Base-by-base conservation (phyloP, 2,329 filamentous ascomycete species). In the Cytospora leucostoma region DNA sequence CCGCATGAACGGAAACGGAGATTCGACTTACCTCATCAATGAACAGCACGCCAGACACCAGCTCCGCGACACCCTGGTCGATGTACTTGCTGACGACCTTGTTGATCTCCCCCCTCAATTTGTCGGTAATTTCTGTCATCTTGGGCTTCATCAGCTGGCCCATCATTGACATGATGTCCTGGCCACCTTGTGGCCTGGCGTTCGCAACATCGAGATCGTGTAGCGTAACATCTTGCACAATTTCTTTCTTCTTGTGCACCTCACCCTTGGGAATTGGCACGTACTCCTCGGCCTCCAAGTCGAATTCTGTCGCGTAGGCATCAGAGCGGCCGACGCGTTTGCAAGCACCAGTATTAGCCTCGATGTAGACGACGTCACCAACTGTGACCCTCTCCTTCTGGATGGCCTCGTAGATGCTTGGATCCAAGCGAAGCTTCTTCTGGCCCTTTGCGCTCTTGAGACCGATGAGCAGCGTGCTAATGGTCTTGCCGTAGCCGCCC, bases 91-190 rank as follows among this genome's bases (percentile, higher is more conserved):
- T 97, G 69, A 99, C 95, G 35, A 99, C 94, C 81, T 98, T 98
- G 86, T 99, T 97, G 81, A 99, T 98, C 80, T 99, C 95, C 62
- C 86, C 82, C 65, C 95, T 87, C 73, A 99, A 81, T 82, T 99
- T 99, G 78, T 99, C 95, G 35, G 95, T 99, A 73, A 99, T 98
- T 77, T 99, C 95, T 7, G 95, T 99, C 88, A 97, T 97, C 82
- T 96, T 96, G 66, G 95, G 95, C 84, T 98, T 98, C 93, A 98
- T 97, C 73, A 99, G 80, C 78, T 99, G 95, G 71, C 95, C 95
- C 94, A 99, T 98, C 95, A 99, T 98, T 81, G 93, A 97, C 93
- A 99, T 98, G 69, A 99, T 96, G 76, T 99, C 95, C 82, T 99
- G 95, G 52, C 95, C 95, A 59, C 95, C 95, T 80, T 98, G 93